Evolutionary conservation across 352 stramenopile species (phyloP), one percentile per base, ranked within the genome.

Genomic region (Globisporangium solare): DNA sequence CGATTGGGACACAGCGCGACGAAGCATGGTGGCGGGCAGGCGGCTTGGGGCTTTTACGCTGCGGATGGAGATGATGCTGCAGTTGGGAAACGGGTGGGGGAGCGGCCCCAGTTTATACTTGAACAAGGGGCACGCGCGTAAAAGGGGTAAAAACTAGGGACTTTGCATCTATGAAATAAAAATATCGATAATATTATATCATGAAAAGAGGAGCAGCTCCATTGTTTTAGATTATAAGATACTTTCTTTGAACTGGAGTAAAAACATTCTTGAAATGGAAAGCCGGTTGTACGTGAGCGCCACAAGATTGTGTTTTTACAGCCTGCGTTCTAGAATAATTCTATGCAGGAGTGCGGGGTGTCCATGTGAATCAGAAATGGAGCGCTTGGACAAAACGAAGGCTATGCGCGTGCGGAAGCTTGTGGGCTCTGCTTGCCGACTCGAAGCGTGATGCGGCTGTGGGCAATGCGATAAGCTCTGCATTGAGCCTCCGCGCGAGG

Each of bases 21-120:
- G 79, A 43, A 90, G 71, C 79, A 90, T 90, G 31, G 11, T 47
- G 41, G 7, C 10, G 37, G 41, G 21, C 14, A 3, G 39, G n/a
- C 18, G 15, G 13, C 17, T 8, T 42, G 7, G 13, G 7, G 53
- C 21, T 40, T 21, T 56, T 56, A n/a, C 12, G 45, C n/a, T 27
- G 51, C 27, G 1, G 39, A n/a, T 3, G 7, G 39, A 43, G 39
- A 35, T 55, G 50, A 55, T 55, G 49, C 49, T 55, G 49, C 49
- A 45, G 49, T 45, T 54, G 55, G n/a, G 20, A 62, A 63, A 63
- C 56, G 56, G 47, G 42, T 63, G 56, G 56, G 46, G 27, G 48
- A 39, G 53, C 17, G 37, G 47, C 21, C 41, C n/a, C 21, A 18
- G 3, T 43, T 43, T 43, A 43, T 37, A 47, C 51, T 48, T 56